Percentiles rank a stretch among this genome's conserved stretches.
Evolutionary conservation across 495 filamentous ascomycete genomes (phyloP).

Genomic region (Podospora conica): DNA sequence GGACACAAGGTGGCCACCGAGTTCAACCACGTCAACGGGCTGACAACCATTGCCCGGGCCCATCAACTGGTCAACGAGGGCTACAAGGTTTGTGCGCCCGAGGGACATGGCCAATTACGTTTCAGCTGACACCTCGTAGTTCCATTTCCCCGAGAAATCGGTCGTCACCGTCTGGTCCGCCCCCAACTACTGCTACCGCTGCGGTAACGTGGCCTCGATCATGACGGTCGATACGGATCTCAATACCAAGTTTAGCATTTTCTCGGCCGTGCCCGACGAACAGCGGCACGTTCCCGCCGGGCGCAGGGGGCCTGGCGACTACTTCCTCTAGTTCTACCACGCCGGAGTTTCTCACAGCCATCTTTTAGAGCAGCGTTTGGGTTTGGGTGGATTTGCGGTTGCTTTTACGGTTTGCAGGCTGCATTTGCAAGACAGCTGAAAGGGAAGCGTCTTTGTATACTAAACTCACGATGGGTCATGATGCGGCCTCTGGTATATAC

Average conservation of each 20-base stretch:
- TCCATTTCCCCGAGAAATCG: conserved; percentile 89
- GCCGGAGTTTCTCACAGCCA: conserved; percentile 16
- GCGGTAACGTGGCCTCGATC: conserved; percentile 93
- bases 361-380: background rate
- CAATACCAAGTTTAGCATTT: conserved; percentile 85
- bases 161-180: conserved; percentile 99
- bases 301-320: conserved; percentile 78
- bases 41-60: conserved; percentile 89
- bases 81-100: conserved; percentile 65
- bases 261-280: conserved; percentile 89
- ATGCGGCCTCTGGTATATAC: background rate
- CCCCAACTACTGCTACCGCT: conserved; percentile 98
- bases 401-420: background rate
- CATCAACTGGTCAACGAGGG: conserved; percentile 98
- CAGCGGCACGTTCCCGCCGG: conserved; percentile 79
- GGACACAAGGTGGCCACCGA: conserved; percentile 97
- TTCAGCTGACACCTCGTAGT: conserved; percentile 40
- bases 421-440: background rate
- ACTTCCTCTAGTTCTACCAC: conserved; percentile 68
- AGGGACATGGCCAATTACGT: background rate
- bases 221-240: conserved; percentile 87
- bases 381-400: background rate
- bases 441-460: background rate
- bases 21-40: conserved; percentile 96
- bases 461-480: background rate